These are phyloP conservation scores for Solanum pinnatisectum DNA, from an alignment of 257 asterid genomes.

Conservation along the genomic window DNA sequence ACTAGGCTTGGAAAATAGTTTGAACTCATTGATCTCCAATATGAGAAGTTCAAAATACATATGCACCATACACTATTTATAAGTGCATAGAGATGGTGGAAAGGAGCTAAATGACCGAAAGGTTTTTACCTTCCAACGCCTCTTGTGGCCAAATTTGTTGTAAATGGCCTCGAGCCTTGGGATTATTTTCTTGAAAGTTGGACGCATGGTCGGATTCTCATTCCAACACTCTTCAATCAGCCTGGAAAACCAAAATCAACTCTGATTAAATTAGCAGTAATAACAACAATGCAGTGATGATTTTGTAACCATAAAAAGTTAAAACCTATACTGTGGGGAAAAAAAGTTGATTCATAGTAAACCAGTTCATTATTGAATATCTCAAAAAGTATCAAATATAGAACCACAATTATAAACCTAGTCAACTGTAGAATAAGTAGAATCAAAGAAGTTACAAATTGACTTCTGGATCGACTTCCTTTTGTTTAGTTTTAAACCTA, in stretches of 20 bases:
- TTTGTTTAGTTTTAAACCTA: neutral
- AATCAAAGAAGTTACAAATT: neutral
- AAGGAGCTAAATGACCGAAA: neutral
- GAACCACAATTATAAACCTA: neutral
- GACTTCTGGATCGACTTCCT: neutral
- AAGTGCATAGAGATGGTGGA: neutral
- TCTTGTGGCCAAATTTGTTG: slow-evolving; percentile 57
- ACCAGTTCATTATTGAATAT: neutral
- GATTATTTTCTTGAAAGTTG: slow-evolving; percentile 78
- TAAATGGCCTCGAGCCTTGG: slow-evolving; percentile 63
- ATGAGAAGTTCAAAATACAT: neutral
- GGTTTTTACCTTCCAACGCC: slow-evolving; percentile 75
- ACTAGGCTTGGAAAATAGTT: neutral
- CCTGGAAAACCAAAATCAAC: slow-evolving; percentile 32
- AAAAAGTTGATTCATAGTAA: neutral
- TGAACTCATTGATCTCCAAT: neutral
- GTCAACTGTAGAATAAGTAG: neutral
- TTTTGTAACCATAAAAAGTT: neutral
- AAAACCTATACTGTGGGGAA: neutral
- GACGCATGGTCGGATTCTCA: slow-evolving; percentile 59
- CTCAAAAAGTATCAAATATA: neutral
- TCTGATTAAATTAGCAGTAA: neutral
- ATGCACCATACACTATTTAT: neutral
- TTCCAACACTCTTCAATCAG: slow-evolving; percentile 90
- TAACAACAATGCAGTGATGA: neutral